Evolutionary conservation across 164 flowering plant genomes (phyloP).

Genomic region (Houttuynia cordata): DNA sequence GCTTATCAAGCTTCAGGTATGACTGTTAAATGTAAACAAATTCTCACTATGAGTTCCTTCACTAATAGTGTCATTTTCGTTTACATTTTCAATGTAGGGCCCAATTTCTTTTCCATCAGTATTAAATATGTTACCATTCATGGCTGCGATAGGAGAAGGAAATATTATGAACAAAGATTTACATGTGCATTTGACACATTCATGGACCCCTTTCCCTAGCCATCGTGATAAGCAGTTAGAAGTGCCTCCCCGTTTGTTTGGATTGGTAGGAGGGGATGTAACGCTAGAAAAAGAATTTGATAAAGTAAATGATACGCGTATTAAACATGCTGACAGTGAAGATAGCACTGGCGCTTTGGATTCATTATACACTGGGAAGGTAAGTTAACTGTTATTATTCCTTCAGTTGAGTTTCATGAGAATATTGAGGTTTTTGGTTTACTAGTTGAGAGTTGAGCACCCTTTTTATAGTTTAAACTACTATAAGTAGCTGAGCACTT

Average conservation of each 20-base stretch:
- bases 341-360: not conserved
- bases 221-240: conserved; percentile 14
- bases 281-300: conserved; percentile 7
- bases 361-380: not conserved
- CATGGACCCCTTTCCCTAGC: conserved; percentile 8
- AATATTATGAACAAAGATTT: conserved; percentile 20
- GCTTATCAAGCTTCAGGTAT: conserved; percentile 59
- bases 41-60: not conserved
- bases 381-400: not conserved
- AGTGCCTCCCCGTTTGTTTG: conserved; percentile 10
- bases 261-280: conserved; percentile 7
- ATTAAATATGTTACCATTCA: conserved; percentile 51
- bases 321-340: not conserved
- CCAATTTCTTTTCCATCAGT: conserved; percentile 63
- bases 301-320: not conserved
- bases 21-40: not conserved
- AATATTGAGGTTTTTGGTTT: not conserved
- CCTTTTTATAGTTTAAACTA: not conserved
- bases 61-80: not conserved
- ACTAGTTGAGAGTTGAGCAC: not conserved
- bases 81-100: conserved; percentile 37
- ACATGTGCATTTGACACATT: conserved; percentile 10
- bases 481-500: not conserved
- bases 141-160: conserved; percentile 26
- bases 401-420: not conserved